Evolutionary conservation across 192 early-diverging fungal species (phyloP).

Genomic region (Thamnidium elegans): DNA sequence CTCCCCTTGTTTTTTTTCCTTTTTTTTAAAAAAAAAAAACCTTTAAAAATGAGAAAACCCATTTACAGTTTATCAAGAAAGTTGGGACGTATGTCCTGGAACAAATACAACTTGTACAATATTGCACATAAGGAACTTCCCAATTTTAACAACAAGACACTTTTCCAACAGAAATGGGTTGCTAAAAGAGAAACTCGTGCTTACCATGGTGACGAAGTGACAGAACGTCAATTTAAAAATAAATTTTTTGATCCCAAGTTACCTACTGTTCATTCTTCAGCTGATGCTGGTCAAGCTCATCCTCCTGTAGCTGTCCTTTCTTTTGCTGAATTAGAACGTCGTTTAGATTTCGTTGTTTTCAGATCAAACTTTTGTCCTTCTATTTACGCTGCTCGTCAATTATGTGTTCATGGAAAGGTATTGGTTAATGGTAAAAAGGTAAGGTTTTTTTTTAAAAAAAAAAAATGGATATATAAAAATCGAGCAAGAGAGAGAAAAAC

Average conservation of each 20-base stretch:
- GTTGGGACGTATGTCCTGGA: conserved; percentile 94
- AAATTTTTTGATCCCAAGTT: conserved; percentile 68
- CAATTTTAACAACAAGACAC: conserved; percentile 58
- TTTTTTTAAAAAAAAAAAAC: not conserved
- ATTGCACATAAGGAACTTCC: conserved; percentile 57
- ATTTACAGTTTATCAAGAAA: conserved; percentile 46
- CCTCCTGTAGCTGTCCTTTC: conserved; percentile 73
- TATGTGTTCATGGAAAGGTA: conserved; percentile 85
- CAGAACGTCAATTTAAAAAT: conserved; percentile 75
- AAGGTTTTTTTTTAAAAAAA: no score
- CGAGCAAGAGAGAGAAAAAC: not conserved
- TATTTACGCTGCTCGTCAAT: conserved; percentile 80
- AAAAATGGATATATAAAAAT: not conserved
- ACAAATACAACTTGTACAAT: conserved; percentile 88
- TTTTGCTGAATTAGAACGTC: conserved; percentile 86
- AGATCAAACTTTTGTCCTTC: conserved; percentile 86
- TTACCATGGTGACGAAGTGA: conserved; percentile 92
- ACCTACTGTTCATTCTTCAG: conserved; percentile 54
- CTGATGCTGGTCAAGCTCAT: conserved; percentile 43
- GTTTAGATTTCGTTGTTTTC: conserved; percentile 93
- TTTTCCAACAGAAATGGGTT: conserved; percentile 94
- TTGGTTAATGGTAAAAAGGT: conserved; percentile 88
- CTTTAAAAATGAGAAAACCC: conserved; percentile 37
- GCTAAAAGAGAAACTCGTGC: conserved; percentile 89
- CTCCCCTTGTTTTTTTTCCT: not conserved